A percentile compares a stretch with the other conserved stretches of the same genome.
Conservation (phyloP, 1,284 basidiomycete species). For the Trichosporon sp. region DNA sequence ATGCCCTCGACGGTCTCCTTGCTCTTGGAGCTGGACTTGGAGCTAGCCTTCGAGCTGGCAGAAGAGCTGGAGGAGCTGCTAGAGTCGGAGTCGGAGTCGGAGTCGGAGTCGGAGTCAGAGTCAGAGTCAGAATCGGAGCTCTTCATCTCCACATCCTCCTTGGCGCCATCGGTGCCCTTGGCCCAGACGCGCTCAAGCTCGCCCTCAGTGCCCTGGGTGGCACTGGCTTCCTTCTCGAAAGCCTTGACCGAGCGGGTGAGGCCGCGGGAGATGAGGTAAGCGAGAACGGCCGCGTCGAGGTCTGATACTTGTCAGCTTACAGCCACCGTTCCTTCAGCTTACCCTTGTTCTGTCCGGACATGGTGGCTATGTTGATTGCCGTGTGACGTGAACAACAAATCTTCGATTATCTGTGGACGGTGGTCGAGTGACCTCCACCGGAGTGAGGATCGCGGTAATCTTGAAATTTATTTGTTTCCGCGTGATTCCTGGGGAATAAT, state of each 20-base stretch:
- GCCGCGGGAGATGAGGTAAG: constrained; percentile 52
- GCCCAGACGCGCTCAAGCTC: constrained; percentile 45
- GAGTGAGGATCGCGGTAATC: background rate
- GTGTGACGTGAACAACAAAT: constrained; percentile 17
- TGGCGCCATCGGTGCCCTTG: constrained; percentile 16
- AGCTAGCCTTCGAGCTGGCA: constrained; percentile 23
- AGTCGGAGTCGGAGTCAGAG: constrained; percentile 30
- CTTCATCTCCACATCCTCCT: constrained; percentile 38
- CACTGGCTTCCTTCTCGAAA: constrained; percentile 53
- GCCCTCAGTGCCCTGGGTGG: constrained; percentile 33
- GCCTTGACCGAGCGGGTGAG: constrained; percentile 53
- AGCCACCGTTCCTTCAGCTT: background rate
- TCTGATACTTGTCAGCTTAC: constrained; percentile 34
- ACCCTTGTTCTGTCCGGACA: constrained; percentile 30
- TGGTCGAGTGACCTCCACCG: constrained; percentile 13
- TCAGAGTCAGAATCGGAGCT: constrained; percentile 29
- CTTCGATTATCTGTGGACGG: background rate
- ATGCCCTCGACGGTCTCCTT: constrained; percentile 20
- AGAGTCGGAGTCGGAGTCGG: constrained; percentile 16
- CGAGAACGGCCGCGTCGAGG: constrained; percentile 54
- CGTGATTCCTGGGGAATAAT: background rate
- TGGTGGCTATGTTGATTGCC: constrained; percentile 7
- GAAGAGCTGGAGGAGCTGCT: constrained; percentile 19
- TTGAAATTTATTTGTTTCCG: constrained; percentile 21
- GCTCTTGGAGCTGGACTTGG: constrained; percentile 21